Conservation (phyloP, 495 filamentous ascomycete species). For the Usnea hakonensis region DNA sequence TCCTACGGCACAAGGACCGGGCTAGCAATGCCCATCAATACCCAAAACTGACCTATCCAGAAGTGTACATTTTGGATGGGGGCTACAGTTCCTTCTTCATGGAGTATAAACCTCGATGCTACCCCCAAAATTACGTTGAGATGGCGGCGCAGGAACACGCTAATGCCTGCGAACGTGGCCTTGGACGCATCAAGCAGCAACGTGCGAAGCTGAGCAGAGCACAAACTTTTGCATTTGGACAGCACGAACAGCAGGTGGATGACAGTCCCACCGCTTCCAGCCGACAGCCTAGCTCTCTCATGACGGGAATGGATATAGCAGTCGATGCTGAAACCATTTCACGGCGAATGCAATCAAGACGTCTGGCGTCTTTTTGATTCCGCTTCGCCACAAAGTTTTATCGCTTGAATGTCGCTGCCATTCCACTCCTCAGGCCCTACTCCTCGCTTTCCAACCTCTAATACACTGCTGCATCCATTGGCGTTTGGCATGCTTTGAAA, state of each 20-base stretch:
- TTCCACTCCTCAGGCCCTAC: not conserved
- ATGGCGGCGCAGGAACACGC: slow-evolving; percentile 88
- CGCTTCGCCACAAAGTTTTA: not conserved
- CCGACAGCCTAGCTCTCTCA: slow-evolving; percentile 37
- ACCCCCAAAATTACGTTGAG: slow-evolving; percentile 88
- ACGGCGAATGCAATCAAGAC: slow-evolving; percentile 51
- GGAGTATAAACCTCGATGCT: slow-evolving; percentile 69
- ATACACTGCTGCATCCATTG: slow-evolving; percentile 8
- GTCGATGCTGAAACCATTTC: slow-evolving; percentile 47
- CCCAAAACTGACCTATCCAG: slow-evolving; percentile 82
- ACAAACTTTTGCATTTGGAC: slow-evolving; percentile 87
- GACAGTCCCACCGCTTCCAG: slow-evolving; percentile 70
- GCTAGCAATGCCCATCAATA: slow-evolving; percentile 73
- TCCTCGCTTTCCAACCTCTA: not conserved
- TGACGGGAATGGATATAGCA: slow-evolving; percentile 40
- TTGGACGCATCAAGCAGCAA: slow-evolving; percentile 72
- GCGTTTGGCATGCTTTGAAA: slow-evolving; percentile 9
- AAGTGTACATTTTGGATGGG: slow-evolving; percentile 93
- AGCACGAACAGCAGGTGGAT: slow-evolving; percentile 57
- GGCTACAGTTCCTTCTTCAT: slow-evolving; percentile 91
- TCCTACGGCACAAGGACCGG: slow-evolving; percentile 81
- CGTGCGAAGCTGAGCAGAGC: slow-evolving; percentile 78
- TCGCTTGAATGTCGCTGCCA: not conserved
- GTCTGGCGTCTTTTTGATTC: slow-evolving; percentile 63
- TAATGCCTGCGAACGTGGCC: slow-evolving; percentile 83